Conservation (phyloP, 257 asterid genomes). For the Henckelia pumila region DNA sequence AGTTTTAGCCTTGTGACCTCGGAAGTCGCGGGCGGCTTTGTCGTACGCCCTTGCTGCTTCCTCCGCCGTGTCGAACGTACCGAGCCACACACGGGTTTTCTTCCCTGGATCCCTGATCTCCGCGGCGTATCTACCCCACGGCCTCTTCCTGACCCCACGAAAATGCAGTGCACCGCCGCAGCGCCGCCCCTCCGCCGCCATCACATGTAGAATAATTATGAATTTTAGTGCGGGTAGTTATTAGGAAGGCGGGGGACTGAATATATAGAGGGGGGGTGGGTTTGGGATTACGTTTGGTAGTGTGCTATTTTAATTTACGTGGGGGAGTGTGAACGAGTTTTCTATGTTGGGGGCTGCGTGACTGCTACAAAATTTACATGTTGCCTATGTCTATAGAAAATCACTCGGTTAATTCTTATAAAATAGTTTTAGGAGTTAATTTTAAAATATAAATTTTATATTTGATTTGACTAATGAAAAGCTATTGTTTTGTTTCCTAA, state of each 20-base stretch:
- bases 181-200: constrained; percentile 2
- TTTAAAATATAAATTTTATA: too few species aligned
- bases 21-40: constrained; percentile 29
- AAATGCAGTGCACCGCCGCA: constrained; percentile 22
- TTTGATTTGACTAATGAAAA: too few species aligned
- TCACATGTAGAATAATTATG: neutral
- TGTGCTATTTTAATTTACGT: neutral
- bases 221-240: neutral
- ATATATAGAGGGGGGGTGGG: neutral
- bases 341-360: neutral
- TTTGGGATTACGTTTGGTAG: neutral
- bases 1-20: constrained; percentile 32
- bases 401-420: too few species aligned
- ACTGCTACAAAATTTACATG: neutral
- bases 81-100: constrained; percentile 33
- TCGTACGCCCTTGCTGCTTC: constrained; percentile 34
- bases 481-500: too few species aligned
- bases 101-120: constrained; percentile 37
- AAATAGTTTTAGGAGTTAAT: too few species aligned
- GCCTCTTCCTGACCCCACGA: constrained; percentile 35
- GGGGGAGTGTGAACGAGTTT: neutral
- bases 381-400: neutral
- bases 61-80: constrained; percentile 35
- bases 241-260: neutral
- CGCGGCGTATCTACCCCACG: constrained; percentile 37